Evolutionary conservation across 2,329 filamentous ascomycete species (phyloP), one percentile per base, ranked within the genome.

Genomic region (Colletotrichum tanaceti): DNA sequence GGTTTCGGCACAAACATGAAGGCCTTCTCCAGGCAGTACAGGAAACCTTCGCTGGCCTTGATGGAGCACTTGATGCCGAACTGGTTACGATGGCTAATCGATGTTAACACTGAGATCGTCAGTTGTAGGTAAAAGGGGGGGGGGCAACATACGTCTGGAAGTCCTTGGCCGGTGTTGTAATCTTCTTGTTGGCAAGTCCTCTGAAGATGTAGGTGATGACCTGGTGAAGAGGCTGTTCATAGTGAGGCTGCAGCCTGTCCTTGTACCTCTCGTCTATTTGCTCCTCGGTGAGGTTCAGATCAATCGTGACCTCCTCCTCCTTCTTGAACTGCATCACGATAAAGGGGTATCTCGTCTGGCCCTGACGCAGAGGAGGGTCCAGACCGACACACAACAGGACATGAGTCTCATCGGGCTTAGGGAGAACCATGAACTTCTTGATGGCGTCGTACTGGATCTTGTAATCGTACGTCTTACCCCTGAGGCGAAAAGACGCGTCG

Each of bases 1-100:
- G 96, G 96, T 83, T 99, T 99, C 39, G 96, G 96, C 18, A 99
- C 96, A 79, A 99, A 99, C 89, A 99, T 97, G 80, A 99, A 97
- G 9, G 94, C 95, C 82, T 98, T 98, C 81, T 99, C 96, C 73
- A 99, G 84, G 79, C 94, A 98, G 87, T 97, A 99, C 58, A 99
- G 85, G 77, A 97, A 94, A 70, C 97, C 96, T 82, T 99, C 96
- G 79, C 97, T 98, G 62, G 97, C 97, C 83, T 99, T 99, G 88
- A 99, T 98, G n/a, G 94, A 97, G 81, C 96, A 99, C 83, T 99
- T 99, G 81, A 99, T 97, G 67, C 96, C 96, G 73, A 91, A 93
- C 79, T 98, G 94, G 75, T 92, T 90, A 78, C 97, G 94, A 82
- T 98, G 96, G 73, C 92, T 89, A 59, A 28, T 20, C 0, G 11